Percentiles rank a stretch among this genome's conserved stretches.
phyloP scores from a whole-genome alignment of 192 early-diverging fungal species.

The Umbelopsis vinacea region DNA sequence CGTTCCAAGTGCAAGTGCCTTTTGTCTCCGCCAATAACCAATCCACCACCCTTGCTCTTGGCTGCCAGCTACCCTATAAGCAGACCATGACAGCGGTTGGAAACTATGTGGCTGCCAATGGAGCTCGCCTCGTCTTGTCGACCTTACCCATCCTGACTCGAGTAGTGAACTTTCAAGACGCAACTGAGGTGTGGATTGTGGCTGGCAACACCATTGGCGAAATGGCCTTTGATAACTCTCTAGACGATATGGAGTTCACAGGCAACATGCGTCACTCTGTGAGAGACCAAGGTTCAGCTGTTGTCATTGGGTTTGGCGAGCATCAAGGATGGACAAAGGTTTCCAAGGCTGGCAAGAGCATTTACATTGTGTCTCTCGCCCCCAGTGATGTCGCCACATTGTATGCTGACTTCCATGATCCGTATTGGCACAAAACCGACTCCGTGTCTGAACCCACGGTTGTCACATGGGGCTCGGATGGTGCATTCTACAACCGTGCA shows the following conservation, averaged over 20 bases:
- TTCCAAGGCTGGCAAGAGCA: slow-evolving; percentile 18
- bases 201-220: slow-evolving; percentile 57
- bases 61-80: slow-evolving; percentile 58
- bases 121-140: slow-evolving; percentile 57
- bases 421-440: slow-evolving; percentile 36
- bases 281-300: slow-evolving; percentile 14
- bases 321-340: slow-evolving; percentile 40
- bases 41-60: slow-evolving; percentile 34
- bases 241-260: slow-evolving; percentile 35
- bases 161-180: slow-evolving; percentile 19
- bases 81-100: slow-evolving; percentile 65
- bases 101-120: slow-evolving; percentile 56
- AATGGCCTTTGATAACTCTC: slow-evolving; percentile 59
- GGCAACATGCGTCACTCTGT: slow-evolving; percentile 40
- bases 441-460: slow-evolving; percentile 36
- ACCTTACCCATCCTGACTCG: slow-evolving; percentile 58
- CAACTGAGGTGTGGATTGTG: slow-evolving; percentile 68
- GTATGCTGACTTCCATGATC: slow-evolving; percentile 51
- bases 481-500: slow-evolving; percentile 39
- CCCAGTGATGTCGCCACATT: slow-evolving; percentile 46
- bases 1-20: slow-evolving; percentile 45
- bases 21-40: background rate
- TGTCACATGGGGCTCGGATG: slow-evolving; percentile 58
- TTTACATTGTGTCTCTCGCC: slow-evolving; percentile 39
- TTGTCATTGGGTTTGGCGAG: slow-evolving; percentile 45